Evolutionary conservation across 106 monocot genomes (phyloP), one percentile per base, ranked within the genome.

Genomic region (Triglochin maritima): DNA sequence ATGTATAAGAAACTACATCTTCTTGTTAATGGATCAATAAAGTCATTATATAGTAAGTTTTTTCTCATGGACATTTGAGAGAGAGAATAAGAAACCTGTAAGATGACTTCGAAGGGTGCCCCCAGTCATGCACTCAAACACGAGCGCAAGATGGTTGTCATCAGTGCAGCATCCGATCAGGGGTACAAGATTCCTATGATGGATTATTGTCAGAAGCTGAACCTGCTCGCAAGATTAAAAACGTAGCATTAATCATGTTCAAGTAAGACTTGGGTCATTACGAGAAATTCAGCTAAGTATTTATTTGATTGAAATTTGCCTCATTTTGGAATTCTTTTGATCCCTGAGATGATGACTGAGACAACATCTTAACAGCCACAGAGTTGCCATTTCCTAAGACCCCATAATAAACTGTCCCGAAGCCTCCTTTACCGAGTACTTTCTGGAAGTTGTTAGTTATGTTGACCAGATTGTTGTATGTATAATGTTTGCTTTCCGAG

Each of bases 361-460:
- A 64, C 8, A 74, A 56, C 49, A 65, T 43, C 57, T 74, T 74
- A 4, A 74, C 74, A 47, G 74, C 66, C 7, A 66, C 66, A 13
- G 63, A 6, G 4, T 11, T n/a, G 9, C 47, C 49, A 49, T 74
- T 63, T 44, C 45, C 12, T 4, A 66, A 42, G 4, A 55, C 11
- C 9, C 74, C 74, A 56, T 58, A 4, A 17, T 66, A 66, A 9
- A 74, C 66, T 2, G 41, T 57, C 4, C 57, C 65, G 58, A 66
- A 74, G 12, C 57, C 74, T 49, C 74, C 74, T 45, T 66, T 65
- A n/a, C 74, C 74, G 47, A 74, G 13, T 29, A 49, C 17, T 9
- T 13, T 56, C 6, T 6, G 4, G 44, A 74, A 74, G 56, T 74
- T 49, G 3, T 49, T 16, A 6, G 74, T 74, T 2, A 74, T 66